These are phyloP conservation scores for Plasmopara muralis DNA, from an alignment of 352 stramenopile genomes.

Conservation along the genomic window DNA sequence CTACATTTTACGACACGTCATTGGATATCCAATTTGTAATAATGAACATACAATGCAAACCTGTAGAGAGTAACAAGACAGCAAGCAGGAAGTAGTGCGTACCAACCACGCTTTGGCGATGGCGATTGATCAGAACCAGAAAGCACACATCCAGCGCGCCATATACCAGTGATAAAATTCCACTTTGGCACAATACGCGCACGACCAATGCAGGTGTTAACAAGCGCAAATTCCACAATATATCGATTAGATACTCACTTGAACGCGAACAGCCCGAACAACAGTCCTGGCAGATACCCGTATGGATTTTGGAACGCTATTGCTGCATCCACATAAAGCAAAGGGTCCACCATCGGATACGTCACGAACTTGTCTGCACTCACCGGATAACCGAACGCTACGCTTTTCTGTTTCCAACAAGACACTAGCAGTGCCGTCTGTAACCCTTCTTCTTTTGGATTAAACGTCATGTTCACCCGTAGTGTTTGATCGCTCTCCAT, in stretches of 20 bases:
- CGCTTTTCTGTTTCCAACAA: slow-evolving; percentile 81
- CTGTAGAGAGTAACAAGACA: slow-evolving; percentile 71
- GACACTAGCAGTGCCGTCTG: slow-evolving; percentile 66
- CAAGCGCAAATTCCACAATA: background rate
- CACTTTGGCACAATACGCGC: slow-evolving; percentile 30
- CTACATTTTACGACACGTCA: slow-evolving; percentile 15
- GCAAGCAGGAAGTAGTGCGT: slow-evolving; percentile 80
- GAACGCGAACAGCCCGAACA: slow-evolving; percentile 81
- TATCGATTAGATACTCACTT: slow-evolving; percentile 39
- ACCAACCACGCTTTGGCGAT: slow-evolving; percentile 64
- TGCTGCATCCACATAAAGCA: slow-evolving; percentile 52
- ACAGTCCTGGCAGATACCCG: slow-evolving; percentile 69
- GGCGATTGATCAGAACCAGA: slow-evolving; percentile 50
- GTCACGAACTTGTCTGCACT: slow-evolving; percentile 57
- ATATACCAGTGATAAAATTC: slow-evolving; percentile 66
- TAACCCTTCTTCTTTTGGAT: slow-evolving; percentile 39
- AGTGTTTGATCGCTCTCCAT: slow-evolving; percentile 36
- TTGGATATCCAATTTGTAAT: background rate
- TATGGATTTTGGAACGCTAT: slow-evolving; percentile 79
- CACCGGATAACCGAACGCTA: slow-evolving; percentile 70
- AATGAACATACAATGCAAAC: slow-evolving; percentile 14
- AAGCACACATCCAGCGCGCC: slow-evolving; percentile 63
- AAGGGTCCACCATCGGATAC: slow-evolving; percentile 68
- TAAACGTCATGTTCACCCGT: slow-evolving; percentile 42
- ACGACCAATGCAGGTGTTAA: slow-evolving; percentile 2